Evolutionary conservation across 2,329 filamentous ascomycete species (phyloP).

Genomic region (Trichoderma sp.): DNA sequence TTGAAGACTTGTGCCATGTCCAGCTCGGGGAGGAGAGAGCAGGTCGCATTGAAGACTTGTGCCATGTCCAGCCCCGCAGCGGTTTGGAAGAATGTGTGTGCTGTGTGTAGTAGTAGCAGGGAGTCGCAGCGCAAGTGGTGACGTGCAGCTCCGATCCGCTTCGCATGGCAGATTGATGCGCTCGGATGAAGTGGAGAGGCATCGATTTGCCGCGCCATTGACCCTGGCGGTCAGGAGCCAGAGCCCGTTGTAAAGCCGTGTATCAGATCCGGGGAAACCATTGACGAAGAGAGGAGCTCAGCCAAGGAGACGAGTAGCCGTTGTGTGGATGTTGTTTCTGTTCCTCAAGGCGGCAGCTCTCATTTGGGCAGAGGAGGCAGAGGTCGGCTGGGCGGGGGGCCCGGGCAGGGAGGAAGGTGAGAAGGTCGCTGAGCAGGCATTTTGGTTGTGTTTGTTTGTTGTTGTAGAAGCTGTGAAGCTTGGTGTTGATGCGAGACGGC

Average conservation of each 20-base stretch:
- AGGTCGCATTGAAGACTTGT: slow-evolving; percentile 15
- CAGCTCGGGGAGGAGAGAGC: slow-evolving; percentile 24
- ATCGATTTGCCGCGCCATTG: neutral
- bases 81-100: slow-evolving; percentile 7
- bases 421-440: slow-evolving; percentile 65
- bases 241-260: slow-evolving; percentile 3
- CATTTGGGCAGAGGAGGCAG: slow-evolving; percentile 67
- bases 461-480: slow-evolving; percentile 21
- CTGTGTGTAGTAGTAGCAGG: neutral
- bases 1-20: slow-evolving; percentile 11
- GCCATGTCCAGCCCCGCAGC: slow-evolving; percentile 29
- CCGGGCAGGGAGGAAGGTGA: slow-evolving; percentile 68
- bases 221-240: slow-evolving; percentile 5
- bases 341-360: slow-evolving; percentile 39
- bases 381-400: slow-evolving; percentile 65
- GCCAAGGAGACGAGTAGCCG: slow-evolving; percentile 24
- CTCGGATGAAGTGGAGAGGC: neutral
- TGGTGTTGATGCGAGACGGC: slow-evolving; percentile 26
- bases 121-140: slow-evolving; percentile 24
- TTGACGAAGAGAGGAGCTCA: slow-evolving; percentile 12
- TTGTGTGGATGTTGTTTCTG: slow-evolving; percentile 33
- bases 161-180: slow-evolving; percentile 23
- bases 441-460: slow-evolving; percentile 31
- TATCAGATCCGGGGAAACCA: slow-evolving; percentile 20
- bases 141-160: slow-evolving; percentile 27